Conservation (phyloP, 768 basidiomycete genomes). For the Udeniomyces megalosporus region DNA sequence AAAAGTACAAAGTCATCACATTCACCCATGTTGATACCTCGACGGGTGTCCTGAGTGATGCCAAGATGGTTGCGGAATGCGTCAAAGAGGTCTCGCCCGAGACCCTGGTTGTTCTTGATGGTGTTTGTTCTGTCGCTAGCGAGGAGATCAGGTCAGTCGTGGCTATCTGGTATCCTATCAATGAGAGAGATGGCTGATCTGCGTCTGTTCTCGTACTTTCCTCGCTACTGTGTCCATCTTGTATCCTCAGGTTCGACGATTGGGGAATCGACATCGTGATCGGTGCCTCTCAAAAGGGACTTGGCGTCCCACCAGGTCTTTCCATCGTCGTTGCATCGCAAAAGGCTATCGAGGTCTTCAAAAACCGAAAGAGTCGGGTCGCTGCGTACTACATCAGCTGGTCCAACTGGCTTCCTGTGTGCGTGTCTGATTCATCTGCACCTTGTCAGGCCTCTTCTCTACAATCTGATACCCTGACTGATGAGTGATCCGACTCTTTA, state of each 20-base stretch:
- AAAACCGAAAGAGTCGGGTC: slow-evolving; percentile 47
- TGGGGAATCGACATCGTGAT: slow-evolving; percentile 62
- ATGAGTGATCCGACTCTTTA: background rate
- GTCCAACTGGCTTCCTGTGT: slow-evolving; percentile 19
- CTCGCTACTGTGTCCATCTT: background rate
- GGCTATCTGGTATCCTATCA: background rate
- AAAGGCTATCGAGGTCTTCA: slow-evolving; percentile 53
- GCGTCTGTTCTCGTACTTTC: background rate
- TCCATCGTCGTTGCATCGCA: slow-evolving; percentile 69
- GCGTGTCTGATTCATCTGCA: background rate
- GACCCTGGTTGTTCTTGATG: slow-evolving; percentile 74
- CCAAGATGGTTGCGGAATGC: slow-evolving; percentile 53
- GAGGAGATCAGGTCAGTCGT: slow-evolving; percentile 58
- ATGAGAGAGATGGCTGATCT: background rate
- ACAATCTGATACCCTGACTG: background rate
- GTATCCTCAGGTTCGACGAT: slow-evolving; percentile 45
- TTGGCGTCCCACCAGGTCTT: slow-evolving; percentile 83
- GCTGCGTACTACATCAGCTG: slow-evolving; percentile 56
- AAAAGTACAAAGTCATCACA: slow-evolving; percentile 74
- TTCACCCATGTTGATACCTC: slow-evolving; percentile 77
- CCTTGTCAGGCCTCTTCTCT: background rate
- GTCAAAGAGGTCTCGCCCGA: slow-evolving; percentile 65
- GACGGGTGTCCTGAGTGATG: slow-evolving; percentile 57
- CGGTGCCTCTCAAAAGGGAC: slow-evolving; percentile 59
- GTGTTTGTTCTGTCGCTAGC: slow-evolving; percentile 89